A percentile compares a stretch with the other conserved stretches of the same genome.
Conservation (phyloP, 495 filamentous ascomycete species). For the Neohortaea acidophila region DNA sequence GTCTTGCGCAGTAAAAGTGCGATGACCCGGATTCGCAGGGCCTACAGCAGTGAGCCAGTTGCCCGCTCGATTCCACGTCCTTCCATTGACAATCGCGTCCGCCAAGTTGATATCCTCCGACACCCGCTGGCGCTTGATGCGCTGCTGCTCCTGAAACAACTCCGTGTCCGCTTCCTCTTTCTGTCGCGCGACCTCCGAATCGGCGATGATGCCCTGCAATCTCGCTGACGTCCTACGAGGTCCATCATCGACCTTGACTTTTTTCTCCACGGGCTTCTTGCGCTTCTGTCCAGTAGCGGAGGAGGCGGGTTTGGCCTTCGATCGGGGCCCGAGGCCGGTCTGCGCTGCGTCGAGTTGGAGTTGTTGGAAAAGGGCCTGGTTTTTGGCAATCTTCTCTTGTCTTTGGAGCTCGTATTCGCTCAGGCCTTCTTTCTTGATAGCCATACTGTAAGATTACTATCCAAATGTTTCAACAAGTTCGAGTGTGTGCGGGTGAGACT, state of each 20-base stretch:
- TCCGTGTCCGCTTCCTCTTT: slow-evolving; percentile 63
- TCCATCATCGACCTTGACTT: slow-evolving; percentile 30
- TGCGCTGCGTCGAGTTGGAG: slow-evolving; percentile 37
- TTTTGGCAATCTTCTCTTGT: slow-evolving; percentile 58
- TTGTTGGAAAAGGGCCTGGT: slow-evolving; percentile 45
- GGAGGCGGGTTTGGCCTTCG: slow-evolving; percentile 18
- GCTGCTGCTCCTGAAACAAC: slow-evolving; percentile 42
- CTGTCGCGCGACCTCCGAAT: slow-evolving; percentile 60
- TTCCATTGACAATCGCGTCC: slow-evolving; percentile 66
- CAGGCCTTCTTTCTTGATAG: slow-evolving; percentile 24
- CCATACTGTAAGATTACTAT: neutral
- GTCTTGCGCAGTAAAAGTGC: slow-evolving; percentile 70
- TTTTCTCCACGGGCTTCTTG: slow-evolving; percentile 37
- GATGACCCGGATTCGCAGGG: slow-evolving; percentile 56
- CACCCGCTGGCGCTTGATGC: slow-evolving; percentile 55
- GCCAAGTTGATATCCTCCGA: slow-evolving; percentile 55
- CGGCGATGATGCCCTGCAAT: slow-evolving; percentile 48
- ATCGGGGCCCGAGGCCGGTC: slow-evolving; percentile 36
- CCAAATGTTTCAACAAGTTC: neutral
- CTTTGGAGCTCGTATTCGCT: slow-evolving; percentile 57
- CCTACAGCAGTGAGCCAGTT: slow-evolving; percentile 42
- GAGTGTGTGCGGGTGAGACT: neutral
- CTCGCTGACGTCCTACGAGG: slow-evolving; percentile 53
- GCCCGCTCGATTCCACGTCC: slow-evolving; percentile 38
- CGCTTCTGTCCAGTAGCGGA: slow-evolving; percentile 27